Evolutionary conservation across 176 grass and related monocot genomes (phyloP).

Genomic region (Paspalum notatum): DNA sequence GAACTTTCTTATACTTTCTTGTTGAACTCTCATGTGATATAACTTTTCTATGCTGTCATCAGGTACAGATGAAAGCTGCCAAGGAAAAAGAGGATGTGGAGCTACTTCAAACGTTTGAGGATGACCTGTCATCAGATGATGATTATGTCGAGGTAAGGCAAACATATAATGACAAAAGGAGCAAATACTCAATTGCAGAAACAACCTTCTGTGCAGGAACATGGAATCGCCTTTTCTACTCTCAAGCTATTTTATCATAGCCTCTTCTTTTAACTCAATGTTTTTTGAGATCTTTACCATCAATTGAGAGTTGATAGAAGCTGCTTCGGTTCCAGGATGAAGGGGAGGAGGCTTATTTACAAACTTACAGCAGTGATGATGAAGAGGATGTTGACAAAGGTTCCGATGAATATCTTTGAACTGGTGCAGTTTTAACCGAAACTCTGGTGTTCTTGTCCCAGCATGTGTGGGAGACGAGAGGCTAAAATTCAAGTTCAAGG

Average conservation of each 20-base stretch:
- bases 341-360: conserved; percentile 89
- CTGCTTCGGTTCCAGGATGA: conserved; percentile 62
- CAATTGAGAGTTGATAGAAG: conserved; percentile 24
- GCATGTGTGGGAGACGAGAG: not conserved
- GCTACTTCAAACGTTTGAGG: conserved; percentile 50
- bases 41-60: conserved; percentile 5
- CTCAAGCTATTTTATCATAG: conserved; percentile 14
- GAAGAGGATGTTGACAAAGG: conserved; percentile 48
- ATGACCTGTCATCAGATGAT: conserved; percentile 43
- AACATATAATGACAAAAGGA: conserved; percentile 4
- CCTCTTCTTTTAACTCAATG: not conserved
- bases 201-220: not conserved
- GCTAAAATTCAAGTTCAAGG: not conserved
- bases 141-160: conserved; percentile 66
- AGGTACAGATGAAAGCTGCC: conserved; percentile 61
- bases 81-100: conserved; percentile 36
- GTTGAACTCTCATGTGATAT: conserved; percentile 17
- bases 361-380: conserved; percentile 60
- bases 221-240: not conserved
- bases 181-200: not conserved
- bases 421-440: not conserved
- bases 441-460: not conserved
- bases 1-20: conserved; percentile 3
- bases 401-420: conserved; percentile 48
- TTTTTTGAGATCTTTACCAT: not conserved